Percentiles rank a stretch among this genome's conserved stretches.
These are phyloP conservation scores for Coleophoma eucalyptorum DNA, from an alignment of 2,329 filamentous ascomycete genomes.

Conservation along the genomic window DNA sequence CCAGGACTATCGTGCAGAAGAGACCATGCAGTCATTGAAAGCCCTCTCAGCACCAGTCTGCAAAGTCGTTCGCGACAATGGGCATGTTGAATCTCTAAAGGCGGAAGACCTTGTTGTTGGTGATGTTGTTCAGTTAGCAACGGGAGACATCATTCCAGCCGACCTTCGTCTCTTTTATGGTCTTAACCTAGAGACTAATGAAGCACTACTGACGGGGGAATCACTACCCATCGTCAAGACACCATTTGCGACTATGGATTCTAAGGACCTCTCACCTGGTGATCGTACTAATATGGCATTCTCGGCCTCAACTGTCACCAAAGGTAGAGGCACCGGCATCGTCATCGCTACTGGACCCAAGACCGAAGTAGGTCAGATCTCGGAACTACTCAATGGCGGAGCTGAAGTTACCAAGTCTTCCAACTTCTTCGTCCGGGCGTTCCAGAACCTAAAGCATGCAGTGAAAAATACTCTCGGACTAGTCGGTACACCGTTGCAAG, in stretches of 20 bases:
- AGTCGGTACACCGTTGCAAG: conserved; percentile 79
- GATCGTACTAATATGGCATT: conserved; percentile 70
- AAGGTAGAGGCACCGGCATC: conserved; percentile 65
- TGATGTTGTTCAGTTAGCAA: conserved; percentile 58
- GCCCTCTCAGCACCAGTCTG: conserved; percentile 39
- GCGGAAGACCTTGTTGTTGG: conserved; percentile 59
- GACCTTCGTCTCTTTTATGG: conserved; percentile 62
- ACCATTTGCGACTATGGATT: conserved; percentile 46
- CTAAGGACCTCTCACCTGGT: conserved; percentile 56
- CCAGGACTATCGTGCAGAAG: conserved; percentile 58
- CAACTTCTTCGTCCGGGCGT: conserved; percentile 42
- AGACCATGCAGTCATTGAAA: conserved; percentile 54
- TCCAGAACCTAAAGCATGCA: conserved; percentile 39
- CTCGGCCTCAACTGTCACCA: conserved; percentile 68
- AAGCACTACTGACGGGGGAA: conserved; percentile 71
- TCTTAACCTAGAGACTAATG: conserved; percentile 74
- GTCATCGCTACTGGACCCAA: conserved; percentile 69
- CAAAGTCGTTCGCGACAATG: conserved; percentile 52
- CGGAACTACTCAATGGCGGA: conserved; percentile 61
- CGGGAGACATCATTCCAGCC: conserved; percentile 67
- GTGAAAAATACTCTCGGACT: conserved; percentile 54
- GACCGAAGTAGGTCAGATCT: conserved; percentile 74
- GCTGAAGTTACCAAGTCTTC: conserved; percentile 45
- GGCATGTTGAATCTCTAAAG: conserved; percentile 46
- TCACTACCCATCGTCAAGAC: conserved; percentile 66